These are phyloP conservation scores for Trichoderma sp. DNA, from an alignment of 2,329 filamentous ascomycete genomes.

Conservation along the genomic window DNA sequence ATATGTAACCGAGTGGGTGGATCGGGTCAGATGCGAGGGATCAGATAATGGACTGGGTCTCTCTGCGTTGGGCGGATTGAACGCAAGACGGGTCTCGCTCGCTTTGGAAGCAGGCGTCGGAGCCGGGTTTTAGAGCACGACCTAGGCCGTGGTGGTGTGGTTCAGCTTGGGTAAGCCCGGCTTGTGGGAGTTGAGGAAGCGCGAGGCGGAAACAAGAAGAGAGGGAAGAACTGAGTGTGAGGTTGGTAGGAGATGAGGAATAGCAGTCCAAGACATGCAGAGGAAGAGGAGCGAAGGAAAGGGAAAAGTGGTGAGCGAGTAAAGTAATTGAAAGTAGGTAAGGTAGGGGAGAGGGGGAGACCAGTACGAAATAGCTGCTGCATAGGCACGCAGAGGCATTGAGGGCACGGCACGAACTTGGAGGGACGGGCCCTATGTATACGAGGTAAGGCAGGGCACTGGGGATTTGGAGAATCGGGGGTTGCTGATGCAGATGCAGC, in stretches of 20 bases:
- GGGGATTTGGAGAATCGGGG: constrained; percentile 9
- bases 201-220: not conserved
- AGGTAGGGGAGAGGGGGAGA: not conserved
- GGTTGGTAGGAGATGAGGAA: too few relatives aligned
- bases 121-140: constrained; percentile 3
- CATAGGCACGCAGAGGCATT: not conserved
- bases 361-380: not conserved
- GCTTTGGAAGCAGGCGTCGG: not conserved
- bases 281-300: not conserved
- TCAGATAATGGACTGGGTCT: constrained; percentile 6
- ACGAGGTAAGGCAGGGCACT: not conserved
- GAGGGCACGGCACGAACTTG: too few relatives aligned
- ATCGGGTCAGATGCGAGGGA: constrained; percentile 19
- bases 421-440: too few relatives aligned
- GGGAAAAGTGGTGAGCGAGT: not conserved
- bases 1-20: constrained; percentile 14
- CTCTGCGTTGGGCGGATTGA: not conserved
- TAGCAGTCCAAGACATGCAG: not conserved
- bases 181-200: not conserved
- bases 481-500: constrained; percentile 8
- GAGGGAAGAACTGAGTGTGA: not conserved
- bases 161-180: constrained; percentile 8
- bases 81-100: constrained; percentile 10
- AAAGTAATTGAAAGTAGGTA: not conserved
- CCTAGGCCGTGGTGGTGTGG: not conserved